Base-by-base conservation (phyloP, 495 filamentous ascomycete genomes). In the Saxispiralis lemnorum region DNA sequence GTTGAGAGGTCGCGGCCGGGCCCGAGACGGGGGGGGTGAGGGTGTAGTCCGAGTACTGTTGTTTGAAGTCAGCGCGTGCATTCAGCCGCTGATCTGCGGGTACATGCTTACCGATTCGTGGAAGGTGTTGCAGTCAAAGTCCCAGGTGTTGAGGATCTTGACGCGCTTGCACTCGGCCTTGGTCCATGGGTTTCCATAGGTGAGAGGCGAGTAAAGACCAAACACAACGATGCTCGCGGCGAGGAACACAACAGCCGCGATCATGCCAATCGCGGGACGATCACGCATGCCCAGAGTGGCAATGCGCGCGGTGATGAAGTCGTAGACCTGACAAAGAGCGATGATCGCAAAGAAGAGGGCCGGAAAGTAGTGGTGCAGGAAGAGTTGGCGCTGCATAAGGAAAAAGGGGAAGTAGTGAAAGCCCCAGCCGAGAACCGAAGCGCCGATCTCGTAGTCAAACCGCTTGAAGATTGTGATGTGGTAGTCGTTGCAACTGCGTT, bases 321-420 rank as follows among this genome's bases (percentile, higher is more conserved):
- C 89, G 59, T 81, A 83, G 34, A 80, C 70, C 58, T 96, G 89
- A 61, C 79, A 89, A 20, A 93, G 68, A 1, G 80, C 73, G 38
- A 96, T 76, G 52, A 97, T 76, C 45, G 83, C 85, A 56, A 96
- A 96, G 64, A 94, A 93, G 12, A 97, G 73, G 1, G 89, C 89
- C 1, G 89, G 89, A 42, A 97, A 78, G 54, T 97, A 97, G 57
- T 97, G 89, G 60, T 97, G 89, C 38, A 97, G 64, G 72, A 97
- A 97, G 33, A 97, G 74, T 62, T 97, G 89, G 48, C 89, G 83
- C 44, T 86, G 83, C 89, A 97, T 97, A 28, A 96, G 74, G 61
- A 73, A 97, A 68, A 97, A 97, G 6, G 89, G 92, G 65, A 93
- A 83, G 64, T 96, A 97, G 57, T 97, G 89, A 59, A 87, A 82